A percentile compares a stretch with the other conserved stretches of the same genome.
Conservation (phyloP, 352 stramenopile genomes). For the Aphanomyces cochlioides region DNA sequence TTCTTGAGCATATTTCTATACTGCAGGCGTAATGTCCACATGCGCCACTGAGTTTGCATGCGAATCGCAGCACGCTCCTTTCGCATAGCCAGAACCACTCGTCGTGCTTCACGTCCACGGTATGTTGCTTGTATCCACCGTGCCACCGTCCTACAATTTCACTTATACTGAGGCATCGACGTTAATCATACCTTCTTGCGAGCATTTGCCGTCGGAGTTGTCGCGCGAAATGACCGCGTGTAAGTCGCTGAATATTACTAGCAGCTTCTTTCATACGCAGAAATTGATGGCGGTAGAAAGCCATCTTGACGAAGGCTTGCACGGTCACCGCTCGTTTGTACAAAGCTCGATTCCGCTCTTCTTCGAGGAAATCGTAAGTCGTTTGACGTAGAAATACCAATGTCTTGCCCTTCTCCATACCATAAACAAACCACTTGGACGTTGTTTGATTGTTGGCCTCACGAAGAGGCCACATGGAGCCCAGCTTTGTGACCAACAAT, state of each 20-base stretch:
- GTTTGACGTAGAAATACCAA: constrained; percentile 65
- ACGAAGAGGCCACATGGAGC: constrained; percentile 3
- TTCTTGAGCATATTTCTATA: neutral
- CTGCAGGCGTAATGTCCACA: neutral
- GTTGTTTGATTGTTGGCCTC: constrained; percentile 28
- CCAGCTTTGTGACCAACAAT: constrained; percentile 32
- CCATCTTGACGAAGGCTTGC: constrained; percentile 38
- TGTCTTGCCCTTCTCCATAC: constrained; percentile 54
- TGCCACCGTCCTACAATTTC: neutral
- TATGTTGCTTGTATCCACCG: constrained; percentile 9
- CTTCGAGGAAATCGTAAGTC: constrained; percentile 61
- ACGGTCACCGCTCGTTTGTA: constrained; percentile 37
- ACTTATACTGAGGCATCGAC: neutral
- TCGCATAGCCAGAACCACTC: neutral
- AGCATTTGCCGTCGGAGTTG: constrained; percentile 32
- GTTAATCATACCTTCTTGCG: constrained; percentile 30
- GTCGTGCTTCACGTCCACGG: neutral
- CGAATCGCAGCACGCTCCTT: neutral
- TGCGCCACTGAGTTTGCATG: constrained; percentile 10
- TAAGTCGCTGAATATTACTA: constrained; percentile 39
- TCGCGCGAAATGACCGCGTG: constrained; percentile 37
- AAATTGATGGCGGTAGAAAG: constrained; percentile 1
- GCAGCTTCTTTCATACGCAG: neutral
- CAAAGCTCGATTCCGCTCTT: constrained; percentile 41
- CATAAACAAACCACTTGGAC: constrained; percentile 37